Evolutionary conservation across 768 basidiomycete genomes (phyloP), one percentile per base, ranked within the genome.

Genomic region (Auricularia cornea): DNA sequence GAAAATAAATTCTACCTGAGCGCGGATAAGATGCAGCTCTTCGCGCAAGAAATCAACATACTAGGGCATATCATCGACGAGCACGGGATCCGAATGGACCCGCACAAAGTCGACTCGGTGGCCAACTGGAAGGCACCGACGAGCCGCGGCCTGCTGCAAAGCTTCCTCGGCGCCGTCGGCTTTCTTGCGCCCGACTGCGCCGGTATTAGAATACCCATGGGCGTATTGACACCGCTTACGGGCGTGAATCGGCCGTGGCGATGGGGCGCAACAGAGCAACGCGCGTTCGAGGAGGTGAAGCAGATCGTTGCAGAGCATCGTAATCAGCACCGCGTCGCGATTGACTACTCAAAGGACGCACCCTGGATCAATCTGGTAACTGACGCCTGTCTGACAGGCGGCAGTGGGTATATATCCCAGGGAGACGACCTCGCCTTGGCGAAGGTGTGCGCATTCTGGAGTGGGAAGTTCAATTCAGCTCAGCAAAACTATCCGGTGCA

Each of bases 401-500:
- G 59, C 0, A 69, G 68, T 0, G 64, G 70, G 0, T 62, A 66
- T 23, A 63, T 78, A 4, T 57, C 62, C 16, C 73, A 74, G 61
- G 35, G 72, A 70, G 0, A 30, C 44, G 67, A 70, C 20, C 73
- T 71, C 69, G 67, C 69, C 14, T 66, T 62, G 0, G 75, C 71
- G 0, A 64, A 65, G 0, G 59, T 74, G 1, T 71, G 70, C 0
- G 73, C 72, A 1, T 78, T 77, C 56, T 77, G 70, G 48, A 78
- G 75, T 0, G 75, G 73, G 0, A 79, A 78, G 54, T 63, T 79
- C 3, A 75, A 70, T 26, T 31, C 71, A 0, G 72, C 77, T 0
- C 76, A 79, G 60, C 75, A 76, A n/a, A 78, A 78, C 44, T 79
- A 80, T 56, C 72, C 75, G 18, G 75, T 77, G 0, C 76, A 76